phyloP scores from a whole-genome alignment of 192 early-diverging fungal genomes.

The Endogone sp. region DNA sequence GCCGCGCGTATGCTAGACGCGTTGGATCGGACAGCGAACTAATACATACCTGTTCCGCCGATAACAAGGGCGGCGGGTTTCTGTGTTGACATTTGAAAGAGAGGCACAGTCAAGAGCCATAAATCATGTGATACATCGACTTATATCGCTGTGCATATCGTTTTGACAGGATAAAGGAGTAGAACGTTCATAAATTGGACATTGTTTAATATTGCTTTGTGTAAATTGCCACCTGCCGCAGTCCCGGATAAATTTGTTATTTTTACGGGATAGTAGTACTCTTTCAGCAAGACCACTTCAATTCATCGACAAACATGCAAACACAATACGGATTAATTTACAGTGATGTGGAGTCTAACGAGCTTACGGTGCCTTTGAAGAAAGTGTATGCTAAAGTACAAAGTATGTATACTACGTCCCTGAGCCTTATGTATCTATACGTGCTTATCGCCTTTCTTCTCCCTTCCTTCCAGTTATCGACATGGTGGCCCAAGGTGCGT shows the following conservation, averaged over 20 bases:
- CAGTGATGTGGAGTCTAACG: background rate
- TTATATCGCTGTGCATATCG: no score
- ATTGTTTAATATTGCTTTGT: no score
- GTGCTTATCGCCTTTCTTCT: background rate
- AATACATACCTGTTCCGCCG: background rate
- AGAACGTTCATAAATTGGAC: no score
- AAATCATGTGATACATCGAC: background rate
- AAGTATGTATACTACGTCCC: no score
- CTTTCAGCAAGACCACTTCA: no score
- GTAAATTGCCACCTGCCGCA: no score
- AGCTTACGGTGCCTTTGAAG: background rate
- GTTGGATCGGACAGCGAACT: no score
- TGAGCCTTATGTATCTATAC: background rate
- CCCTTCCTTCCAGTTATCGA: background rate
- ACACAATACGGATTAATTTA: background rate
- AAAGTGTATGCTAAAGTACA: background rate
- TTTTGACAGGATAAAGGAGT: no score
- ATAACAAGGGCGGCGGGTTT: background rate
- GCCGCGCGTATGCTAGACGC: no score
- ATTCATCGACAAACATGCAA: background rate
- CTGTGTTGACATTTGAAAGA: background rate
- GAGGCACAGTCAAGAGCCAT: background rate
- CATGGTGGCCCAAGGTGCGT: background rate
- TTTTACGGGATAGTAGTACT: no score
- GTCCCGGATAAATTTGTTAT: no score